A percentile compares a stretch with the other conserved stretches of the same genome.
Conservation (phyloP, 2,329 filamentous ascomycete genomes). For the Colletotrichum horii region DNA sequence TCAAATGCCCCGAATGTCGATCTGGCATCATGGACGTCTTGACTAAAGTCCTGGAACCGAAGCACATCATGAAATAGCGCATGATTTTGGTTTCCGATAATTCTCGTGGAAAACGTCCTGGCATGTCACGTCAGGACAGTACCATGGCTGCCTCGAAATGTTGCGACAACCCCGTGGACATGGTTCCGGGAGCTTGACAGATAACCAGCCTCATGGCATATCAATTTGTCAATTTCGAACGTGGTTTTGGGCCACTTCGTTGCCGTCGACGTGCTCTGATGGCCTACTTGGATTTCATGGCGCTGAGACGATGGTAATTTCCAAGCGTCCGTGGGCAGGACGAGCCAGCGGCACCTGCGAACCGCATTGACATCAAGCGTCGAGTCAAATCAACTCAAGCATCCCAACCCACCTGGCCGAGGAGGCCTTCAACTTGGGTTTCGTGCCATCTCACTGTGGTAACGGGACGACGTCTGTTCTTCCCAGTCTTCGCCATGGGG, state of each 20-base stretch:
- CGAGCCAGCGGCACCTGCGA: background rate
- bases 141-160: background rate
- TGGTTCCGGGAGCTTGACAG: background rate
- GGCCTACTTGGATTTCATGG: background rate
- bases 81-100: background rate
- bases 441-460: background rate
- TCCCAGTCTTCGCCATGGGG: background rate
- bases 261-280: background rate
- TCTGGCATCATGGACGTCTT: background rate
- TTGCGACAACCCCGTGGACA: background rate
- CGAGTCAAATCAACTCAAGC: background rate
- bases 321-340: constrained; percentile 1
- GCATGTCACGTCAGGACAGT: background rate
- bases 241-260: background rate
- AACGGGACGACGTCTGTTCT: constrained; percentile 4
- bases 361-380: constrained; percentile 1
- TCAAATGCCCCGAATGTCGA: background rate
- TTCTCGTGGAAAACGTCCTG: background rate
- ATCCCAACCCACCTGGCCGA: background rate
- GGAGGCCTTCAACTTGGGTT: background rate
- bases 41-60: background rate
- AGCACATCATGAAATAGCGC: background rate
- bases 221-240: background rate
- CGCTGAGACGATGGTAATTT: constrained; percentile 13
- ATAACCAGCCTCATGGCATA: background rate